Percentiles rank a stretch among this genome's conserved stretches.
Conservation (phyloP, 305 asterid species). For the Fraxinus greggii region DNA sequence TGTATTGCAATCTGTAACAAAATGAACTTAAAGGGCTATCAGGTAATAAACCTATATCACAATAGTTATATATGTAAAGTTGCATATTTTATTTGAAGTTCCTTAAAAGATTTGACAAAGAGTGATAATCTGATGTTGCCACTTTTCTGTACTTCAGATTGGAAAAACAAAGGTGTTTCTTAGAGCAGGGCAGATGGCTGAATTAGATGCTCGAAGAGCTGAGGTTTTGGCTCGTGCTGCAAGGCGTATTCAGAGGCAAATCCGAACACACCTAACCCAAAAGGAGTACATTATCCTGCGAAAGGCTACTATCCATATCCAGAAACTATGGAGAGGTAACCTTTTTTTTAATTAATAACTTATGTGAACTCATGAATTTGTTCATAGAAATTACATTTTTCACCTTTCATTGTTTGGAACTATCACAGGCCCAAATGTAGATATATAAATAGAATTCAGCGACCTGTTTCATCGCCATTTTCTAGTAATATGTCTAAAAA, state of each 20-base stretch:
- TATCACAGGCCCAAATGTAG: not conserved
- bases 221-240: constrained; percentile 85
- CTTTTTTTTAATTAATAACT: not conserved
- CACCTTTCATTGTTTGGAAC: constrained; percentile 12
- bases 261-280: constrained; percentile 68
- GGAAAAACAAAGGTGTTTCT: constrained; percentile 95
- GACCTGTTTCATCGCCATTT: not conserved
- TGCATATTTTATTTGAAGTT: constrained; percentile 21
- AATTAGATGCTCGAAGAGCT: constrained; percentile 88
- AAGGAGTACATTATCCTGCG: constrained; percentile 68
- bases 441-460: not conserved
- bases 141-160: constrained; percentile 46
- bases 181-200: constrained; percentile 99
- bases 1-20: constrained; percentile 71
- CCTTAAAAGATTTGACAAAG: constrained; percentile 12
- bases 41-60: constrained; percentile 44
- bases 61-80: not conserved
- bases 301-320: constrained; percentile 63
- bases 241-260: constrained; percentile 79
- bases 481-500: constrained; percentile 6
- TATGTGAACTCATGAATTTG: not conserved
- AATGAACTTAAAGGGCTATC: constrained; percentile 90
- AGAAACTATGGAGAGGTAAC: constrained; percentile 92
- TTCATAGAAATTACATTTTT: not conserved
- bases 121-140: constrained; percentile 9